Conservation (phyloP, 352 stramenopile species). For the Pythium angustatum region DNA sequence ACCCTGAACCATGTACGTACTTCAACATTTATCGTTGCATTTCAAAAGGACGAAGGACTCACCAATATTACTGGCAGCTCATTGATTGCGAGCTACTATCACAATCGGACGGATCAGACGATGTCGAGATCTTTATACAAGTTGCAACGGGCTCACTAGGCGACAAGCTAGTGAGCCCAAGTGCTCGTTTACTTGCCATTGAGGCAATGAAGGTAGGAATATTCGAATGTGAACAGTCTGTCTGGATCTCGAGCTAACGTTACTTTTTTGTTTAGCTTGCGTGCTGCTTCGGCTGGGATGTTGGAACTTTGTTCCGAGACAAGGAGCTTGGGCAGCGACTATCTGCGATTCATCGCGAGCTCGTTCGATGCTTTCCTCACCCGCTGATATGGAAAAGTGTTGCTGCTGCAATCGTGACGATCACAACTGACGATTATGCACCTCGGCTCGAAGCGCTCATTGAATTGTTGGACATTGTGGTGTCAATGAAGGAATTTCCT, state of each 20-base stretch:
- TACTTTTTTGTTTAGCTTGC: conserved; percentile 28
- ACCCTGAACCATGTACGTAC: conserved; percentile 16
- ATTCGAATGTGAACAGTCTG: not conserved
- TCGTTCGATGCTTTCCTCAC: conserved; percentile 46
- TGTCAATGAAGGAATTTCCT: conserved; percentile 35
- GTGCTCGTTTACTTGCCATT: conserved; percentile 28
- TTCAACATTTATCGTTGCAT: too few relatives aligned
- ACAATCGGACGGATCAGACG: not conserved
- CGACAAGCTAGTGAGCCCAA: conserved; percentile 9
- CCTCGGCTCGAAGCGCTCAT: conserved; percentile 37
- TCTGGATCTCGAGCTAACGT: not conserved
- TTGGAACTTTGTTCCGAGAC: conserved; percentile 44
- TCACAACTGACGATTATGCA: conserved; percentile 4
- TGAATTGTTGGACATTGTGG: conserved; percentile 43
- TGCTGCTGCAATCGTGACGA: conserved; percentile 29
- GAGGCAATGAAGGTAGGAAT: conserved; percentile 35
- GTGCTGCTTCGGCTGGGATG: conserved; percentile 47
- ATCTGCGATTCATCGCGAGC: conserved; percentile 42
- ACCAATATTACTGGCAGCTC: too few relatives aligned
- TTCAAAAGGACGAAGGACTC: too few relatives aligned
- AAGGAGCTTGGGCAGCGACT: conserved; percentile 32
- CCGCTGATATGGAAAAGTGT: conserved; percentile 47
- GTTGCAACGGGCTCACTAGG: not conserved
- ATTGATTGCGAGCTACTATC: too few relatives aligned
- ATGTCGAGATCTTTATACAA: not conserved